Evolutionary conservation across 805 yeast genomes (phyloP).

Genomic region (Ogataea ramenticola): DNA sequence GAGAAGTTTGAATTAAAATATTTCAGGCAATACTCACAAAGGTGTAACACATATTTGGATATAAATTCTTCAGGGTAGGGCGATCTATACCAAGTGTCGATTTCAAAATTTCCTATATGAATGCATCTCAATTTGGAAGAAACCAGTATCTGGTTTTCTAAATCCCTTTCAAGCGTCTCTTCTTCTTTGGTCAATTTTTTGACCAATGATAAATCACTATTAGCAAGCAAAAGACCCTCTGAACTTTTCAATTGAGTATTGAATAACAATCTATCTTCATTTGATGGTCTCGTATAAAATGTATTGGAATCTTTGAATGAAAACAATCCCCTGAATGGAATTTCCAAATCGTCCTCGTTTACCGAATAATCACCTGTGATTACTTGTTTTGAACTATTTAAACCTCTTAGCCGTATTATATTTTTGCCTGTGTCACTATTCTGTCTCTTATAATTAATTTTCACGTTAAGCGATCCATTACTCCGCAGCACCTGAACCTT

Average conservation of each 20-base stretch:
- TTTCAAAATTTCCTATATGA: constrained; percentile 64
- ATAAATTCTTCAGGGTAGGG: constrained; percentile 90
- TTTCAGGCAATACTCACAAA: constrained; percentile 81
- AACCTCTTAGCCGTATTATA: background rate
- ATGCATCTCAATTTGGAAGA: constrained; percentile 49
- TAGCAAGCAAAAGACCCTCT: constrained; percentile 27
- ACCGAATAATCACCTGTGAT: background rate
- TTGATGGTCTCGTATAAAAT: constrained; percentile 51
- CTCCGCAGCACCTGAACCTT: background rate
- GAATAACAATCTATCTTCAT: constrained; percentile 27
- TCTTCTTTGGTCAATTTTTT: constrained; percentile 13
- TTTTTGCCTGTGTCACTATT: background rate
- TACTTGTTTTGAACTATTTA: background rate
- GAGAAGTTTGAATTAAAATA: constrained; percentile 67
- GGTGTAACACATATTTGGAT: constrained; percentile 50
- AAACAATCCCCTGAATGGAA: constrained; percentile 65
- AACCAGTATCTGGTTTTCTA: constrained; percentile 18
- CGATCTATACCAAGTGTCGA: constrained; percentile 87
- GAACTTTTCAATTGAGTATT: constrained; percentile 33
- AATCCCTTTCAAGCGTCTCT: constrained; percentile 17
- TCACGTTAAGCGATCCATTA: background rate
- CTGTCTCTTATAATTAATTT: background rate
- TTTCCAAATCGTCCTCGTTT: constrained; percentile 36
- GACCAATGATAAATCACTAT: constrained; percentile 26
- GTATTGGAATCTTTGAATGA: constrained; percentile 53